phyloP scores from a whole-genome alignment of 805 yeast species.

The Tetrapisispora fleetii region DNA sequence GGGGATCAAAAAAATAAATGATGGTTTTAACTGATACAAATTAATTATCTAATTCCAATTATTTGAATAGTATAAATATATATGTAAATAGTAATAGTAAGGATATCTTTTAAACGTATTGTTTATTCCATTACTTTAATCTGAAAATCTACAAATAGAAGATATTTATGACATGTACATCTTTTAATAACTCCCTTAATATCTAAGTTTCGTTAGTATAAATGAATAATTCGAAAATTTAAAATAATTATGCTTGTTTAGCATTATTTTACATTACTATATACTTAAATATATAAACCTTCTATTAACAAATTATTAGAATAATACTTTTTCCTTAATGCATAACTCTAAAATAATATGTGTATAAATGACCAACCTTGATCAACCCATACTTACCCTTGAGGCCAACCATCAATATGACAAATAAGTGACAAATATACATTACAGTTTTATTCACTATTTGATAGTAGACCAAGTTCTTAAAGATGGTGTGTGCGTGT shows the following conservation, averaged over 20 bases:
- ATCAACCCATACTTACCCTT: background rate
- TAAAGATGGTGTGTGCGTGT: conserved; percentile 43
- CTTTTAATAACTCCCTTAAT: background rate
- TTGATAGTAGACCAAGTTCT: conserved; percentile 46
- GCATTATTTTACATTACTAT: conserved; percentile 1
- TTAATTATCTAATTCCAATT: background rate
- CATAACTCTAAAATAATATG: background rate
- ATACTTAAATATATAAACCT: conserved; percentile 3
- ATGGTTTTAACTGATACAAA: background rate
- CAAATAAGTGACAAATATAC: background rate
- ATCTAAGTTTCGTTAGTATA: background rate
- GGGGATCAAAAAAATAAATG: conserved; percentile 61
- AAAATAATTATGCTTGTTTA: background rate
- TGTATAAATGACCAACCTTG: conserved; percentile 1
- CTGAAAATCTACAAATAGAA: too few species aligned
- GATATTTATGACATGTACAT: background rate
- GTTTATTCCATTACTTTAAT: too few species aligned
- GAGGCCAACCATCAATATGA: background rate
- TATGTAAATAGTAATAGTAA: background rate
- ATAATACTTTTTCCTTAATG: background rate
- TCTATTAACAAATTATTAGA: conserved; percentile 1
- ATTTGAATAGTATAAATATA: too few species aligned
- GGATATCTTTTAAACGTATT: too few species aligned
- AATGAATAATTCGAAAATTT: background rate
- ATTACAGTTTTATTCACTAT: conserved; percentile 4